Evolutionary conservation across 108 stramenopile genomes (phyloP).

Genomic region (Fragilariopsis cylindrus): DNA sequence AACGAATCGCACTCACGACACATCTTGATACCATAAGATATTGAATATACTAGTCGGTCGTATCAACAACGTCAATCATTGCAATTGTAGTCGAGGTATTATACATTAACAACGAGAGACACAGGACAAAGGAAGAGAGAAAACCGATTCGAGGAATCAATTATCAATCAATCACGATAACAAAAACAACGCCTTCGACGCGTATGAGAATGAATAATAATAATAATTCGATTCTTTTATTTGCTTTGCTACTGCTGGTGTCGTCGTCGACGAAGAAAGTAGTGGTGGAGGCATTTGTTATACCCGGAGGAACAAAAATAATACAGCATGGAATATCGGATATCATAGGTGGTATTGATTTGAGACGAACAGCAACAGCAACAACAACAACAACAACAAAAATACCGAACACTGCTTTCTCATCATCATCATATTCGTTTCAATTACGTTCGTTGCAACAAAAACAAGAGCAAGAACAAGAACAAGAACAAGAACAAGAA

Average conservation of each 20-base stretch:
- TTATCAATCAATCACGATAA: too few species aligned
- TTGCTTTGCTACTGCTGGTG: not conserved
- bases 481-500: not conserved
- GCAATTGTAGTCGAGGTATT: too few species aligned
- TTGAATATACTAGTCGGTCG: too few species aligned
- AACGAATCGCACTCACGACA: too few species aligned
- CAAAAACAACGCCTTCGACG: too few species aligned
- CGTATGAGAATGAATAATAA: too few species aligned
- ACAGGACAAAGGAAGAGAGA: too few species aligned
- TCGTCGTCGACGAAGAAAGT: not conserved
- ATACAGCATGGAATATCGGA: too few species aligned
- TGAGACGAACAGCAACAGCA: not conserved
- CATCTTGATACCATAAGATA: too few species aligned
- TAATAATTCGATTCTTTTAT: not conserved
- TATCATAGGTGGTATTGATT: not conserved
- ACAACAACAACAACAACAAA: not conserved
- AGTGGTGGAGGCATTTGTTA: constrained; percentile 9
- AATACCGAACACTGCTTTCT: not conserved
- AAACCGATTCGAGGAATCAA: too few species aligned
- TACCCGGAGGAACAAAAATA: not conserved
- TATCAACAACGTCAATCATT: too few species aligned
- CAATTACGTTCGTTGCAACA: not conserved
- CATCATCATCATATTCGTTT: not conserved
- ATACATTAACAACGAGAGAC: too few species aligned
- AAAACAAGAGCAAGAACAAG: constrained; percentile 8